Percentiles rank a stretch among this genome's conserved stretches.
These are phyloP conservation scores for Pythium sukuiense DNA, from an alignment of 352 stramenopile species.

Conservation along the genomic window DNA sequence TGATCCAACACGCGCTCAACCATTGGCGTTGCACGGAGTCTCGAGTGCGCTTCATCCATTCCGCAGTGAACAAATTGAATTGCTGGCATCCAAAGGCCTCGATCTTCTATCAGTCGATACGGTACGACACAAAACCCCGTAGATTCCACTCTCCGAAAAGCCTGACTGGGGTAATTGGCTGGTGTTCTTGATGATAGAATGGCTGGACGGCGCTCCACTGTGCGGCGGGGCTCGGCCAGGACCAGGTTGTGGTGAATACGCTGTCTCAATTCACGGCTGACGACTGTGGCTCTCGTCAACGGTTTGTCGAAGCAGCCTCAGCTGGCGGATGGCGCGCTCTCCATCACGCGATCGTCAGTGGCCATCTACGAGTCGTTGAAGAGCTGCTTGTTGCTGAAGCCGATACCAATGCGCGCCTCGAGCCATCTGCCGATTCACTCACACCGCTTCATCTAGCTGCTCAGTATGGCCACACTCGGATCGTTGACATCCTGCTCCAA, in stretches of 20 bases:
- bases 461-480: conserved; percentile 19
- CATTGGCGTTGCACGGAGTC: conserved; percentile 37
- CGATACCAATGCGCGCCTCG: conserved; percentile 32
- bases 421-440: conserved; percentile 22
- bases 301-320: conserved; percentile 15
- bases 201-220: conserved; percentile 41
- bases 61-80: conserved; percentile 26
- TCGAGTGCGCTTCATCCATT: conserved; percentile 27
- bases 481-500: conserved; percentile 40
- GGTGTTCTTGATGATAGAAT: conserved; percentile 20
- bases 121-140: too few relatives aligned
- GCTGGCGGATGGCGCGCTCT: conserved; percentile 40
- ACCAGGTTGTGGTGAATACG: conserved; percentile 27
- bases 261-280: not conserved
- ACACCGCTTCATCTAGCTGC: conserved; percentile 41
- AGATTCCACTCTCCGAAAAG: too few relatives aligned
- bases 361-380: conserved; percentile 33
- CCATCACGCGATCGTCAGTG: conserved; percentile 33
- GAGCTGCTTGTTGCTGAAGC: conserved; percentile 36
- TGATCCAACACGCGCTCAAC: conserved; percentile 20
- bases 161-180: too few relatives aligned
- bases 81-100: conserved; percentile 27
- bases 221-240: conserved; percentile 35
- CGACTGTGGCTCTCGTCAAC: not conserved
- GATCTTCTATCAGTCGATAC: conserved; percentile 31